Evolutionary conservation across 2,329 filamentous ascomycete species (phyloP), one percentile per base, ranked within the genome.

Genomic region (Fusarium albosuccineum): DNA sequence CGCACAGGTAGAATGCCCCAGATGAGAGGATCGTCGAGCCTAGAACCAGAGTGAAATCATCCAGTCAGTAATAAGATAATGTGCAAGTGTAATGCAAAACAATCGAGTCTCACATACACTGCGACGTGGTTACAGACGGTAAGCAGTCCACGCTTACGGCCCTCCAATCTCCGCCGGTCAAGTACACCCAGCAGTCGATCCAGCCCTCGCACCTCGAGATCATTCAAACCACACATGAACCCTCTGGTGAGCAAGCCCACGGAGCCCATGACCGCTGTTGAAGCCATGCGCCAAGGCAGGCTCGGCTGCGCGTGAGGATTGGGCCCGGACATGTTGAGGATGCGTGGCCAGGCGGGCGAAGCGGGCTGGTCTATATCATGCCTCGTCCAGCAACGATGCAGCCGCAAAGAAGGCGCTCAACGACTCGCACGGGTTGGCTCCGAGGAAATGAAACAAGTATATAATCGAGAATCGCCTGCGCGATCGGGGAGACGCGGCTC

Each of bases 21-120:
- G 71, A 97, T 89, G 60, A 98, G 81, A 27, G 96, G 96, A 81
- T 99, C 96, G 80, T 99, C 96, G 72, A 98, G 82, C 61, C 95
- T 97, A 77, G n/a, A 13, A 14, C 13, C 34, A 61, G 16, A 54
- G 13, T 26, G 37, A n/a, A 41, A n/a, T 22, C 10, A 50, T 46
- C 22, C 22, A 27, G 46, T 65, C 42, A 69, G 58, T 44, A 50
- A 34, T 34, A 26, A 13, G n/a, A 26, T 8, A 16, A 53, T 11
- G 11, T 6, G 9, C 9, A 11, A 33, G 30, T 11, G 33, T 52
- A 10, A 8, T n/a, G 36, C 14, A 9, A 22, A 40, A 39, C 39
- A 16, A 44, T 34, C 37, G 30, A 40, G 16, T 52, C 17, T 59
- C 50, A 67, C 74, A 62, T 76, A 82, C 80, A 82, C 79, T 17